Base-by-base conservation (phyloP, 331 rosid species). In the Dryas integrifolia region DNA sequence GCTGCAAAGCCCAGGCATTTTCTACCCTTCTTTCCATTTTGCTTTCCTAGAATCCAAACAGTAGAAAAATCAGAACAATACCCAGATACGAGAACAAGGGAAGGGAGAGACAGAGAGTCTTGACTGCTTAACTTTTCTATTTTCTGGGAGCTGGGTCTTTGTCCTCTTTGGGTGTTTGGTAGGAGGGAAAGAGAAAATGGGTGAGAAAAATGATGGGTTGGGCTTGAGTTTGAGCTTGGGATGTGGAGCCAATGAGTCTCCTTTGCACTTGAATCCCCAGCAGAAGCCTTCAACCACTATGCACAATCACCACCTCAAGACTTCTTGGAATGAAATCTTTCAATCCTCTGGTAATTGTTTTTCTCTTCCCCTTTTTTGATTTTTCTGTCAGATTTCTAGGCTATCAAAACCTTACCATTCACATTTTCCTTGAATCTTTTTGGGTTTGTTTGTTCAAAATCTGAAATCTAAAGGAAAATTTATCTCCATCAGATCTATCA, bases 141-240 rank as follows among this genome's bases (percentile, higher is more conserved):
- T 13, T 3, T 70, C 21, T 59, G 21, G 63, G 41, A 58, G 40
- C 41, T 11, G 4, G 63, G 41, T 58, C 11, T 14, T 16, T 59
- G 5, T 14, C 21, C 1, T 3, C 1, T 44, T 58, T 30, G 39
- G 0, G 5, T 72, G 12, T 14, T 48, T 60, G 38, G 60, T 4
- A 68, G 5, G 35, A 5, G 3, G 14, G 11, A 39, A 15, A 47
- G 74, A 60, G 47, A 69, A 72, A 65, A 92, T 92, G 96, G 77
- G 65, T 13, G 94, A 81, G 58, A 85, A 84, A 57, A 83, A 85
- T 65, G 85, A 83, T 51, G 91, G 70, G 1, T 80, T 86, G 80
- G 79, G 82, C 10, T 79, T 85, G 74, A 77, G 88, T 3, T 77
- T 92, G 76, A 77, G 85, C 15, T 80, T 89, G 85, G 85, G 96